Evolutionary conservation across 257 asterid species (phyloP).

Genomic region (Penstemon eatonii): DNA sequence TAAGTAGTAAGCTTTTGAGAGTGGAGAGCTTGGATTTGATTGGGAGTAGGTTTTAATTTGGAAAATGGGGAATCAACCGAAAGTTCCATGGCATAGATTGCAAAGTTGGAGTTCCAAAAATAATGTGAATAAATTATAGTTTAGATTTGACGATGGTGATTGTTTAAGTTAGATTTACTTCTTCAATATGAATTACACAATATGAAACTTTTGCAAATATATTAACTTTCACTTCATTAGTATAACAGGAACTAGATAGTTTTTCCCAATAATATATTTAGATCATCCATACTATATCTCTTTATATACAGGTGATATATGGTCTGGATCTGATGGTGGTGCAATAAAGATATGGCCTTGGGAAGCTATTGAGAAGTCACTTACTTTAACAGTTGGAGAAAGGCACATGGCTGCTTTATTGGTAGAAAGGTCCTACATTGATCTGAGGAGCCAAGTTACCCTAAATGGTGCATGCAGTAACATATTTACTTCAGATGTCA

Average conservation of each 20-base stretch:
- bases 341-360: slow-evolving; percentile 88
- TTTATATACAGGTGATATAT: slow-evolving; percentile 75
- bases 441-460: slow-evolving; percentile 65
- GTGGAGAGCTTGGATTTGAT: slow-evolving; percentile 1
- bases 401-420: slow-evolving; percentile 81
- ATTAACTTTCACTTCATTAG: too few relatives aligned
- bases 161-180: too few relatives aligned
- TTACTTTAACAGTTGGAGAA: slow-evolving; percentile 63
- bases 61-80: background rate
- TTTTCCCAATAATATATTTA: background rate
- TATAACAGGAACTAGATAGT: too few relatives aligned
- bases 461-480: slow-evolving; percentile 61
- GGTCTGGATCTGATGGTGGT: slow-evolving; percentile 98
- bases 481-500: slow-evolving; percentile 79
- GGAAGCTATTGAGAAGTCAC: slow-evolving; percentile 90
- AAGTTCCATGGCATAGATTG: too few relatives aligned
- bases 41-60: background rate
- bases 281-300: slow-evolving; percentile 24
- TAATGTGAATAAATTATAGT: too few relatives aligned
- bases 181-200: too few relatives aligned
- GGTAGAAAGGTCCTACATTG: slow-evolving; percentile 87
- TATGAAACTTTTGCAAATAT: too few relatives aligned
- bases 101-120: too few relatives aligned
- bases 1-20: background rate
- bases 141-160: too few relatives aligned